Percentiles rank a stretch among this genome's conserved stretches.
These are phyloP conservation scores for Diospyros kaki DNA, from an alignment of 148 eudicot genomes.

Conservation along the genomic window DNA sequence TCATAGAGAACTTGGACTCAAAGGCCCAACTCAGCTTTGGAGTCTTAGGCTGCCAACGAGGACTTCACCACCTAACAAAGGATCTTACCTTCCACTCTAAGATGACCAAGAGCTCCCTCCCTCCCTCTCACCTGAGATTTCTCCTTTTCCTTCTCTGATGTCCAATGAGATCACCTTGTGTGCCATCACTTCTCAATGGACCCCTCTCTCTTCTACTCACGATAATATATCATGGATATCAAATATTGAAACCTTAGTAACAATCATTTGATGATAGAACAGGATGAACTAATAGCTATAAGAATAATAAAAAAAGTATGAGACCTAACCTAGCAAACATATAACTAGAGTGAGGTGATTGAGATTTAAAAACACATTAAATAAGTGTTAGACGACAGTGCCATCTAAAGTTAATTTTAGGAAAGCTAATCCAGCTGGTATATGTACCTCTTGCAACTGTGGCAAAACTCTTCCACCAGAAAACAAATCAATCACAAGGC, in stretches of 20 bases:
- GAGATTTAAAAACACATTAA: not conserved
- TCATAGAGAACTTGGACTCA: no score
- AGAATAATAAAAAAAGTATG: not conserved
- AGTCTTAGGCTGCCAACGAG: no score
- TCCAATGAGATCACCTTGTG: no score
- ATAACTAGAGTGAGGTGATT: not conserved
- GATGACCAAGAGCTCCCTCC: no score
- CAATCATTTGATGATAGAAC: not conserved
- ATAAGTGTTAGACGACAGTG: not conserved
- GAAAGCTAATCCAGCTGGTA: not conserved
- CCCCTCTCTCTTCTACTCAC: no score
- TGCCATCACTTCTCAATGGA: no score
- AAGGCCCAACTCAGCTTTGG: no score
- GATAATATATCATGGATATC: not conserved
- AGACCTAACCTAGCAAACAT: no score
- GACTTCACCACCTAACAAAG: no score
- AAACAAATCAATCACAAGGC: conserved; percentile 80
- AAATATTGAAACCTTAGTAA: not conserved
- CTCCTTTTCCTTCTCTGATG: no score
- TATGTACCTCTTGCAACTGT: conserved; percentile 53
- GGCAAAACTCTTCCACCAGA: conserved; percentile 69
- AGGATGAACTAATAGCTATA: not conserved
- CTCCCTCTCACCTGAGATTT: no score
- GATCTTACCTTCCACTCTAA: no score
- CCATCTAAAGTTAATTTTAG: not conserved